phyloP scores from a whole-genome alignment of 1,284 basidiomycete species.

The Sparassis latifolia region DNA sequence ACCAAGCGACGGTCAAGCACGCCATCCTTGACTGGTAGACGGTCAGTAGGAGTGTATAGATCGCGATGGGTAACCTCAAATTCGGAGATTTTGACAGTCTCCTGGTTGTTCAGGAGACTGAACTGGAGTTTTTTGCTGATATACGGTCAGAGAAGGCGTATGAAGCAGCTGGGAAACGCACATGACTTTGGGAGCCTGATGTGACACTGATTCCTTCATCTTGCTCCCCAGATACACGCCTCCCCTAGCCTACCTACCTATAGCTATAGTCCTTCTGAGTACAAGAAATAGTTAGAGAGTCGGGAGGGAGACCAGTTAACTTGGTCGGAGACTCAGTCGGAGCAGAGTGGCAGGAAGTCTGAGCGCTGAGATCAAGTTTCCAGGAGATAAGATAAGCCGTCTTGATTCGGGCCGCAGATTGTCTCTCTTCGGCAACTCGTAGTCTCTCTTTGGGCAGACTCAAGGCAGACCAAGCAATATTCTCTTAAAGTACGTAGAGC shows the following conservation, averaged over 20 bases:
- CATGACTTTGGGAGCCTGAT: conserved; percentile 91
- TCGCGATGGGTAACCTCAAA: conserved; percentile 92
- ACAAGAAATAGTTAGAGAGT: no score
- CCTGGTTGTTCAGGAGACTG: conserved; percentile 85
- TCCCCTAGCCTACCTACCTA: background rate
- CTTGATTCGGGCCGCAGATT: no score
- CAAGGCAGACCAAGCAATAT: no score
- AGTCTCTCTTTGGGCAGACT: no score
- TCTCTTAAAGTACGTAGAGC: no score
- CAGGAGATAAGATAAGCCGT: no score
- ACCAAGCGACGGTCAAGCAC: conserved; percentile 88
- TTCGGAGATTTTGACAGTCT: conserved; percentile 90
- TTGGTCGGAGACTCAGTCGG: no score
- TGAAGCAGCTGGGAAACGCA: conserved; percentile 32
- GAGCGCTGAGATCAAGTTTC: no score
- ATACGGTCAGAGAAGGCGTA: background rate
- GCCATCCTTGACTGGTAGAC: conserved; percentile 84
- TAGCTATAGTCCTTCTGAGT: background rate
- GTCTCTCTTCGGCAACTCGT: no score
- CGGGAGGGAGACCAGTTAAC: no score
- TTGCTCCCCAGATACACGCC: conserved; percentile 2
- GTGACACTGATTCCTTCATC: conserved; percentile 87
- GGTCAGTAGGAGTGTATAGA: conserved; percentile 76
- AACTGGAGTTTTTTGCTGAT: conserved; percentile 91
- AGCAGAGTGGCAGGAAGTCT: no score